Conservation (phyloP, 352 stramenopile species). For the Phytopythium helicoides region DNA sequence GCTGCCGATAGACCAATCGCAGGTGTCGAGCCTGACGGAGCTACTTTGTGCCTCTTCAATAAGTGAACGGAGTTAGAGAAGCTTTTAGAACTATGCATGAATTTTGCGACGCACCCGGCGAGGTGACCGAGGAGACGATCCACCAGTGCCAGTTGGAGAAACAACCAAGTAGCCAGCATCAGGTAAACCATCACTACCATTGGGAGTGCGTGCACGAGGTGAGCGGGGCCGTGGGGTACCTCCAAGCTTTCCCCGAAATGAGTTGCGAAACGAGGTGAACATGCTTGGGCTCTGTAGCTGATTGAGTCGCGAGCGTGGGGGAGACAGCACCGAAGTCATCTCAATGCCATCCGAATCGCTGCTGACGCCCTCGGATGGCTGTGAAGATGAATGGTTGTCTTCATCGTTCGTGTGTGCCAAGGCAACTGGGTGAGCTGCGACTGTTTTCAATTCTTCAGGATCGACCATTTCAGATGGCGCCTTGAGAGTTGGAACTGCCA, state of each 20-base stretch:
- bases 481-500: constrained; percentile 2
- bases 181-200: background rate
- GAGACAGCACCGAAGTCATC: constrained; percentile 4
- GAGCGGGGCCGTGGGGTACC: constrained; percentile 1
- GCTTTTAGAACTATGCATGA: background rate
- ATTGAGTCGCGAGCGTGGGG: constrained; percentile 10
- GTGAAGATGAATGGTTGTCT: constrained; percentile 10
- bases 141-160: background rate
- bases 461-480: background rate
- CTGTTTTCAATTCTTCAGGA: constrained; percentile 13
- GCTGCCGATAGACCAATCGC: constrained; percentile 3
- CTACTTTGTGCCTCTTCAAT: background rate
- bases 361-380: constrained; percentile 1
- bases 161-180: background rate
- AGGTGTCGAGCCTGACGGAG: background rate
- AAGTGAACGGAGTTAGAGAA: background rate
- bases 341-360: constrained; percentile 5
- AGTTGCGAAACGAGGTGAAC: constrained; percentile 39
- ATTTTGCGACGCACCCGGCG: background rate
- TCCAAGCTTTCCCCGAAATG: constrained; percentile 33
- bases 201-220: background rate
- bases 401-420: background rate
- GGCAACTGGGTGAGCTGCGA: constrained; percentile 26
- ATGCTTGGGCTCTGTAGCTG: constrained; percentile 27
- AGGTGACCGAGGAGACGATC: background rate